These are phyloP conservation scores for Phtheirospermum japonicum DNA, from an alignment of 257 asterid genomes.

Conservation along the genomic window DNA sequence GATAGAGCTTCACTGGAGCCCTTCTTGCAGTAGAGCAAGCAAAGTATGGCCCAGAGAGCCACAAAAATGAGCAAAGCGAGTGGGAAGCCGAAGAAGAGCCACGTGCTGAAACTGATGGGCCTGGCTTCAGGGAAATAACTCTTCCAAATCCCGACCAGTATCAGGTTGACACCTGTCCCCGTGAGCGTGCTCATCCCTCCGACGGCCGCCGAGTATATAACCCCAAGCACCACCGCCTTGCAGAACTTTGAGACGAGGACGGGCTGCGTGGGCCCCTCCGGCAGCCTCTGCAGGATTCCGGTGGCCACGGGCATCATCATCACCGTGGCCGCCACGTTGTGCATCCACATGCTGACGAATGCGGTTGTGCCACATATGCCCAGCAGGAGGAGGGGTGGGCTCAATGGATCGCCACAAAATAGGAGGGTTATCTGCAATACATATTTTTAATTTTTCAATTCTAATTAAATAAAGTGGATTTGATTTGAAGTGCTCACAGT, in stretches of 20 bases:
- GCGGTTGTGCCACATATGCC: conserved; percentile 88
- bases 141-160: conserved; percentile 96
- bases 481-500: conserved; percentile 47
- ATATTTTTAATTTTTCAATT: not conserved
- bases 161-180: conserved; percentile 92
- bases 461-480: no score
- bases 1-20: conserved; percentile 53
- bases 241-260: conserved; percentile 50
- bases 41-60: conserved; percentile 69
- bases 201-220: conserved; percentile 65
- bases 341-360: conserved; percentile 98
- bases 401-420: conserved; percentile 84
- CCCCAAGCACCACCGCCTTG: conserved; percentile 87
- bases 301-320: conserved; percentile 98
- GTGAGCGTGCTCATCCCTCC: conserved; percentile 96
- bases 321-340: conserved; percentile 90
- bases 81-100: conserved; percentile 80
- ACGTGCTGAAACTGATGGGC: conserved; percentile 77
- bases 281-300: conserved; percentile 66
- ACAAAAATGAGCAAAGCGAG: conserved; percentile 54
- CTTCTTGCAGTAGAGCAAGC: conserved; percentile 54
- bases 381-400: conserved; percentile 67
- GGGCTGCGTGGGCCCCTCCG: conserved; percentile 44
- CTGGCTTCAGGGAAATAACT: conserved; percentile 73
- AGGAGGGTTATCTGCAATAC: conserved; percentile 59